These are phyloP conservation scores for Colletotrichum godetiae DNA, from an alignment of 2,329 filamentous ascomycete genomes.

Conservation along the genomic window DNA sequence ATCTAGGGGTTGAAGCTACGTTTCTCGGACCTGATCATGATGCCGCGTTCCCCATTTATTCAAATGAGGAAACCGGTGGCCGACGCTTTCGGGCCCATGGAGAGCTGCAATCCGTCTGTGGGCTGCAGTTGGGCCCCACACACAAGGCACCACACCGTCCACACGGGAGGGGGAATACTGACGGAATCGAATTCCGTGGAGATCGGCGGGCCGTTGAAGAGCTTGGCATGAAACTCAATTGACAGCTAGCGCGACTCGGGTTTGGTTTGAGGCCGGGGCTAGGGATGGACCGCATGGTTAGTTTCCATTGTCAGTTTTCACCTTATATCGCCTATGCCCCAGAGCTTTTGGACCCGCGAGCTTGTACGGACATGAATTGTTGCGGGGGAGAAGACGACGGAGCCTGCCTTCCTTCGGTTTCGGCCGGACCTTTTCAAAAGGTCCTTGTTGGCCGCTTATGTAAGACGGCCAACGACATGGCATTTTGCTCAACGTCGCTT, in stretches of 20 bases:
- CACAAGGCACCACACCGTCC: not conserved
- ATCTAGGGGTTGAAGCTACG: not conserved
- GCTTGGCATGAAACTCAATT: not conserved
- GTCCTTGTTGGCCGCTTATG: slow-evolving; percentile 12
- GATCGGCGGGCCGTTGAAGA: not conserved
- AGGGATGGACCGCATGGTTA: not conserved
- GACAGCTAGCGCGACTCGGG: not conserved
- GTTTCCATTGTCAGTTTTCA: slow-evolving; percentile 13
- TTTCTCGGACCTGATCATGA: not conserved
- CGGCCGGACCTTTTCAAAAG: slow-evolving; percentile 16
- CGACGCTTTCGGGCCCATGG: not conserved
- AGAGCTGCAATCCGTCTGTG: not conserved
- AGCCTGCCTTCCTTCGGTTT: not conserved
- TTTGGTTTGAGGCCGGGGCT: not conserved
- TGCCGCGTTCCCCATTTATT: not conserved
- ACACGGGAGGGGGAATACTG: not conserved
- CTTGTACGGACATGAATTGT: not conserved
- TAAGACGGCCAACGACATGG: slow-evolving; percentile 17
- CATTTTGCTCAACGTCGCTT: not conserved
- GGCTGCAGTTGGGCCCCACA: not conserved
- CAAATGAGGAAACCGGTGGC: not conserved
- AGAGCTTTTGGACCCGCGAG: not conserved
- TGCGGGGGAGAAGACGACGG: not conserved
- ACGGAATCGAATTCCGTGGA: not conserved
- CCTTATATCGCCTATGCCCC: slow-evolving; percentile 14